Conservation (phyloP, 768 basidiomycete species). For the Mycena belliarum region DNA sequence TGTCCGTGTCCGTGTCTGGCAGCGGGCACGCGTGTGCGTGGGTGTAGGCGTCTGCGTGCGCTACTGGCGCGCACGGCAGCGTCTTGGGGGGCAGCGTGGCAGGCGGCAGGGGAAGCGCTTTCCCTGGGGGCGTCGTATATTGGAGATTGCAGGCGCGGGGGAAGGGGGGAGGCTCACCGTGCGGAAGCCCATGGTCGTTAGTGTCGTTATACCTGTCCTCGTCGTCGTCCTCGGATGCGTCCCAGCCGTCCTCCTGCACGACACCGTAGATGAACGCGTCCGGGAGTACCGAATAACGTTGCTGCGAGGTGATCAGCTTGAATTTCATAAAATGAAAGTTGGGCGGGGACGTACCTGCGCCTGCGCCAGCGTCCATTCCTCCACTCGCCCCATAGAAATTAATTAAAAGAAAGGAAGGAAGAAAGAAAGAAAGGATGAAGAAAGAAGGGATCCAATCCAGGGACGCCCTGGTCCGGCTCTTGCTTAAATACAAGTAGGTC, state of each 20-base stretch:
- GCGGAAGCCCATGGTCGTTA: not conserved
- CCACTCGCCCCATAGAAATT: constrained; percentile 10
- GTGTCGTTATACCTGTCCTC: constrained; percentile 3
- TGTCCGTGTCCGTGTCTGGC: too few species aligned
- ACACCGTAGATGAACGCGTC: not conserved
- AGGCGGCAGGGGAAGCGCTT: too few species aligned
- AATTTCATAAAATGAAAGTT: not conserved
- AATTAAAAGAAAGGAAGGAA: not conserved
- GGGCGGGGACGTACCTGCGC: not conserved
- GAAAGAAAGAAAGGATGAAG: not conserved
- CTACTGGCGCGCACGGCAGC: too few species aligned
- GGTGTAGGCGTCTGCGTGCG: too few species aligned
- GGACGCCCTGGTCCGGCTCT: not conserved
- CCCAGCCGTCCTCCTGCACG: not conserved
- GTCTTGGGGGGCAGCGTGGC: too few species aligned
- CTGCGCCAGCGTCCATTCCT: constrained; percentile 9
- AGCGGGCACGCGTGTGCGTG: too few species aligned
- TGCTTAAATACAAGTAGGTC: not conserved
- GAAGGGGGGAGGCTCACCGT: not conserved
- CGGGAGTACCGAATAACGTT: not conserved
- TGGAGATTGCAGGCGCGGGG: not conserved
- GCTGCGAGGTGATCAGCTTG: not conserved
- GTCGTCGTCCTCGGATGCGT: not conserved
- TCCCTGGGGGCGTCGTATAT: too few species aligned
- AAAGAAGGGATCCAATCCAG: constrained; percentile 15